These are phyloP conservation scores for Ulmus americana DNA, from an alignment of 331 rosid genomes.

Conservation along the genomic window DNA sequence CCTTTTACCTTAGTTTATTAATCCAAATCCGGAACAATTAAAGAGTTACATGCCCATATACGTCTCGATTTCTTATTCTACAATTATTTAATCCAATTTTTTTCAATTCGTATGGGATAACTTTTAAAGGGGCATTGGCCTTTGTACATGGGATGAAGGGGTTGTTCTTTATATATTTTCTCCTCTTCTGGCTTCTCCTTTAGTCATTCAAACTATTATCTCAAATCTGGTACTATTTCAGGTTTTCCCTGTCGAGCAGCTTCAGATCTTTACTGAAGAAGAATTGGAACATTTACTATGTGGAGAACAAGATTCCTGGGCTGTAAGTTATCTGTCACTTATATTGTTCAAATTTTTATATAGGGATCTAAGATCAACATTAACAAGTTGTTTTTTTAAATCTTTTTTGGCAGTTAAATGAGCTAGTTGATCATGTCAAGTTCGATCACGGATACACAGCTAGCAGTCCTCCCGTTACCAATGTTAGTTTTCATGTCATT, in stretches of 20 bases:
- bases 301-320: conserved; percentile 84
- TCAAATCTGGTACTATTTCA: conserved; percentile 19
- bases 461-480: conserved; percentile 82
- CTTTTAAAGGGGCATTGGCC: too few relatives aligned
- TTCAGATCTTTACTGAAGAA: conserved; percentile 64
- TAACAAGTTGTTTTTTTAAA: conserved; percentile 4
- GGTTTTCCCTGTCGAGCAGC: conserved; percentile 80
- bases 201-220: neutral
- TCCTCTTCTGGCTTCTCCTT: neutral
- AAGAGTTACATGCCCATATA: too few relatives aligned
- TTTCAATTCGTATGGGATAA: neutral
- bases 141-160: too few relatives aligned
- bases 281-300: conserved; percentile 82
- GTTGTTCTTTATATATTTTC: neutral
- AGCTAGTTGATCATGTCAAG: conserved; percentile 79
- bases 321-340: conserved; percentile 47
- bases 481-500: conserved; percentile 40
- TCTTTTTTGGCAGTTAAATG: conserved; percentile 48
- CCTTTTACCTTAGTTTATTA: neutral
- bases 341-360: conserved; percentile 1
- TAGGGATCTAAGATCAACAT: neutral
- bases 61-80: neutral
- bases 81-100: neutral
- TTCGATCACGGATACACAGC: conserved; percentile 96
- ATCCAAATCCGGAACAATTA: neutral